Percentiles rank a stretch among this genome's conserved stretches.
These are phyloP conservation scores for Phlebiopsis gigantea DNA, from an alignment of 768 basidiomycete genomes.

Conservation along the genomic window DNA sequence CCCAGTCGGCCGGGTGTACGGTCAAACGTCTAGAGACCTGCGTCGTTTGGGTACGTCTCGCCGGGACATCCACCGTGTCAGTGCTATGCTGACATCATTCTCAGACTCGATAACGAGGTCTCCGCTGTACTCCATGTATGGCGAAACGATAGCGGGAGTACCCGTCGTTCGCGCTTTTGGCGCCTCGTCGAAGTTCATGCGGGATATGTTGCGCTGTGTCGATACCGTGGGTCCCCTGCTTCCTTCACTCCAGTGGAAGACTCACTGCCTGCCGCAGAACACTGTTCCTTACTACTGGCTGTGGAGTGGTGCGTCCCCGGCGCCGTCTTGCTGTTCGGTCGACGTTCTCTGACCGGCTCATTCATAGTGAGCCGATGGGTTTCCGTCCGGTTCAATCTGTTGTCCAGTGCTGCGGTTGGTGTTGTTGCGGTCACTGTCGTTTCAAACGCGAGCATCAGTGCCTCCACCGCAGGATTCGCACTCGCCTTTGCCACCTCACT, in stretches of 20 bases:
- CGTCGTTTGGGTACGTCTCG: slow-evolving; percentile 56
- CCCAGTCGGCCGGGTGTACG: slow-evolving; percentile 47
- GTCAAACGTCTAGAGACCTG: slow-evolving; percentile 86
- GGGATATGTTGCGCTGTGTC: slow-evolving; percentile 78
- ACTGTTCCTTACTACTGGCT: slow-evolving; percentile 84
- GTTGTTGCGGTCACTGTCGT: slow-evolving; percentile 64
- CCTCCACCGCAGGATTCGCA: slow-evolving; percentile 81
- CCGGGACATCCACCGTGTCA: background rate
- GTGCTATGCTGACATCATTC: background rate
- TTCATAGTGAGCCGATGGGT: slow-evolving; percentile 85
- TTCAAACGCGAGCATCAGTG: slow-evolving; percentile 63
- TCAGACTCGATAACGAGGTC: slow-evolving; percentile 39
- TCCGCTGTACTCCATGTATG: slow-evolving; percentile 46
- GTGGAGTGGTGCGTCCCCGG: slow-evolving; percentile 71
- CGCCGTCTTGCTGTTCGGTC: background rate
- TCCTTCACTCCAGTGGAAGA: background rate
- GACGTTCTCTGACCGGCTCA: background rate
- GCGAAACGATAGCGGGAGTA: slow-evolving; percentile 48
- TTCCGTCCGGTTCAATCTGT: slow-evolving; percentile 78
- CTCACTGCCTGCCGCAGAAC: slow-evolving; percentile 30
- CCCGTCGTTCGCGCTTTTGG: slow-evolving; percentile 77
- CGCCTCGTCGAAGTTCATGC: slow-evolving; percentile 77
- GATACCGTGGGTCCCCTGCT: slow-evolving; percentile 53
- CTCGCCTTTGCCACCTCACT: slow-evolving; percentile 79
- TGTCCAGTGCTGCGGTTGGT: slow-evolving; percentile 70